Base-by-base conservation (phyloP, 2,329 filamentous ascomycete species). In the Alternaria ventricosa region DNA sequence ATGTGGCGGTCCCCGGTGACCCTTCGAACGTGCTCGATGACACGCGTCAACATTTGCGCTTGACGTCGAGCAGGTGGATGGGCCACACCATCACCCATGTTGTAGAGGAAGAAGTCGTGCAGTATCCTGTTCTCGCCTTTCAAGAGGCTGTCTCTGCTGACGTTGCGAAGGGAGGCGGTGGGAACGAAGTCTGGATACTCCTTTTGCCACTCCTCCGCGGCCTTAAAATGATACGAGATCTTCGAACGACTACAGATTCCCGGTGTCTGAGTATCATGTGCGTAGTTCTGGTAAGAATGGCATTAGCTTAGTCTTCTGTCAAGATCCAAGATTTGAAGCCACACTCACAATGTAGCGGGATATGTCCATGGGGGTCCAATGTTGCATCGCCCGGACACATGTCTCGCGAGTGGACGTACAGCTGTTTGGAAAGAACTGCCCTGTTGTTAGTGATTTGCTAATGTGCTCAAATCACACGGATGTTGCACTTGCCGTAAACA, bases 11-110 rank as follows among this genome's bases (percentile, higher is more conserved):
- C 47, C 8, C 36, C 6, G 13, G 56, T 57, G 20, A 55, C 36
- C 6, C 57, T 25, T 8, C 53, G 45, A 45, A 61, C 54, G 47
- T 64, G 61, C 3, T 50, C 41, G 27, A 64, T 64, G 9, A 57
- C 61, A 6, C 23, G 33, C 5, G 57, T 64, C 12, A 64, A 55
- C 41, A 57, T 46, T 25, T 64, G 61, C 27, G 47, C 53, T 9
- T 36, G 41, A 20, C 41, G 28, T 30, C 61, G 47, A 9, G 15
- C 27, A 13, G 58, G 61, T 18, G 55, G 54, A 13, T 27, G 30
- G 6, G 25, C 47, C 20, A 64, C 61, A n/a, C 49, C 49, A 25
- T 64, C 58, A 5, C 57, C 61, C 61, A 64, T 64, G 15, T 53
- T 46, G 27, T 53, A 33, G 6, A 64, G 57, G 45, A 56, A 64